These are phyloP conservation scores for Neoboletus subvelutipes DNA, from an alignment of 768 basidiomycete genomes.

Conservation along the genomic window DNA sequence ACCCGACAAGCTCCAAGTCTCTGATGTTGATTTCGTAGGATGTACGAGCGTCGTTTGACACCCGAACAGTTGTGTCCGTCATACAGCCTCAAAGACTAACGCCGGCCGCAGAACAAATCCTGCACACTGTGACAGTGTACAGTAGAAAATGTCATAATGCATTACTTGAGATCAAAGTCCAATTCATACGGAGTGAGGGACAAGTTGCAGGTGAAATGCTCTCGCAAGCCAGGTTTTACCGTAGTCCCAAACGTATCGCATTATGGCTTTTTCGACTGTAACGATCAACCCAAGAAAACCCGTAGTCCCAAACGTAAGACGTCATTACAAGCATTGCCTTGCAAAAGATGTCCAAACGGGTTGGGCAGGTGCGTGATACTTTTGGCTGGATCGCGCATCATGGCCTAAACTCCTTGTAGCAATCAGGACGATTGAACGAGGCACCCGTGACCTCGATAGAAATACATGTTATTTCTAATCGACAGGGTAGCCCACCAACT, in stretches of 20 bases:
- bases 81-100: constrained; percentile 1
- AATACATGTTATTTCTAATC: constrained; percentile 67
- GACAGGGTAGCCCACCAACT: constrained; percentile 64
- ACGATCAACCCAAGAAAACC: constrained; percentile 1
- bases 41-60: neutral
- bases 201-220: constrained; percentile 4
- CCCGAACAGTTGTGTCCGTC: neutral
- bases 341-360: constrained; percentile 54
- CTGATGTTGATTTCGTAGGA: constrained; percentile 6
- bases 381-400: neutral
- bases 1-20: neutral
- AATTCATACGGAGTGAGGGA: constrained; percentile 8
- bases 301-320: too few relatives aligned
- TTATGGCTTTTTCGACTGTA: constrained; percentile 25
- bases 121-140: neutral
- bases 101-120: constrained; percentile 6
- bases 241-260: constrained; percentile 26
- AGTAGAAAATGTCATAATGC: constrained; percentile 32
- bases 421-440: constrained; percentile 58
- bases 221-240: constrained; percentile 15
- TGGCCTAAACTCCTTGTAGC: constrained; percentile 35
- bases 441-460: constrained; percentile 54
- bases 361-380: constrained; percentile 44
- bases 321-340: constrained; percentile 60
- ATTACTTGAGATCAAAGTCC: constrained; percentile 21